Conservation (phyloP, 768 basidiomycete genomes). For the Hericium erinaceus region DNA sequence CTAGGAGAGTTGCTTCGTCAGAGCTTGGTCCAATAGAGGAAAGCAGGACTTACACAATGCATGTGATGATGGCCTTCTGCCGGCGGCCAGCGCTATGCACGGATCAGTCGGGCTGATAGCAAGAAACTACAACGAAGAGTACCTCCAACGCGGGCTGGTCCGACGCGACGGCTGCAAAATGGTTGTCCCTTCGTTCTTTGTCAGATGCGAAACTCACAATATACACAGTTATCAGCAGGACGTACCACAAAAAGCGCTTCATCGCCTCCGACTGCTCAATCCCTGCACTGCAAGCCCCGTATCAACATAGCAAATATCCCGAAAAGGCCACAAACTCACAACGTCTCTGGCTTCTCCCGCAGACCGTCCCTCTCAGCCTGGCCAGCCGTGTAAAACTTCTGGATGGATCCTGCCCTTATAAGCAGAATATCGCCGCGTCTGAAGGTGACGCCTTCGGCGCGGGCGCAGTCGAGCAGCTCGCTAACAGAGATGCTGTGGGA, state of each 20-base stretch:
- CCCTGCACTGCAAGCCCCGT: slow-evolving; percentile 36
- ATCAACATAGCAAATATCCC: neutral
- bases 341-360: slow-evolving; percentile 34
- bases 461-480: slow-evolving; percentile 51
- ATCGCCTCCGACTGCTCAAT: slow-evolving; percentile 62
- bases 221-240: neutral
- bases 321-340: slow-evolving; percentile 24
- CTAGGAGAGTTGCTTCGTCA: slow-evolving; percentile 21
- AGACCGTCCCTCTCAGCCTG: slow-evolving; percentile 38
- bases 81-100: slow-evolving; percentile 44
- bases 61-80: slow-evolving; percentile 33
- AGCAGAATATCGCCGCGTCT: slow-evolving; percentile 52
- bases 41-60: slow-evolving; percentile 41
- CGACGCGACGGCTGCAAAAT: slow-evolving; percentile 61
- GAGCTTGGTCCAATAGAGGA: neutral
- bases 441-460: slow-evolving; percentile 48
- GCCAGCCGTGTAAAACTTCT: slow-evolving; percentile 37
- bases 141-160: slow-evolving; percentile 64
- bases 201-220: neutral
- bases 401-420: slow-evolving; percentile 53
- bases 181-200: slow-evolving; percentile 46
- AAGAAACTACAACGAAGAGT: neutral
- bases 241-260: slow-evolving; percentile 65
- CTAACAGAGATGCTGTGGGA: slow-evolving; percentile 41
- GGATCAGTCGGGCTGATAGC: neutral